Evolutionary conservation across 1,284 basidiomycete species (phyloP).

Genomic region (Ceratobasidium sp.): DNA sequence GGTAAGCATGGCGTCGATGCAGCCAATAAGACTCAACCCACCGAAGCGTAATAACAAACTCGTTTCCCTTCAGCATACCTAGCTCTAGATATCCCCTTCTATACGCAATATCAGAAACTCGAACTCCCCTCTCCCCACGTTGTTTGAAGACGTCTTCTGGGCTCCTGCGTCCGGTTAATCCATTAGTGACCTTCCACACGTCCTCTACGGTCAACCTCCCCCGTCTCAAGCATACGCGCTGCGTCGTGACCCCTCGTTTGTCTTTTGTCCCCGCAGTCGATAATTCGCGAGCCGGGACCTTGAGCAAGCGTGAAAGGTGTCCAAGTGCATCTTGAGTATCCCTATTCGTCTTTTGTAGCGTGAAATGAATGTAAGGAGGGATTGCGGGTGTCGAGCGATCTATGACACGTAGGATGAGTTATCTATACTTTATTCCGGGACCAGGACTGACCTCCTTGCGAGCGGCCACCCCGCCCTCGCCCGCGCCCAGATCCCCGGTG

Average conservation of each 20-base stretch:
- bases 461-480: conserved; percentile 58
- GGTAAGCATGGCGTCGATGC: conserved; percentile 17
- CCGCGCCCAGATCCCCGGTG: conserved; percentile 59
- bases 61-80: conserved; percentile 96
- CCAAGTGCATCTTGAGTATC: conserved; percentile 96
- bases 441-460: conserved; percentile 49
- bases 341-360: conserved; percentile 96
- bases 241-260: conserved; percentile 96
- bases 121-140: conserved; percentile 90
- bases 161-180: conserved; percentile 70
- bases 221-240: conserved; percentile 88
- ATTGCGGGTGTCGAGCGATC: conserved; percentile 34
- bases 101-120: conserved; percentile 91
- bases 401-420: not conserved
- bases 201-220: conserved; percentile 82
- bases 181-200: conserved; percentile 86
- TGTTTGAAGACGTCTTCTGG: conserved; percentile 71
- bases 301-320: conserved; percentile 81
- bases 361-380: conserved; percentile 95
- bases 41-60: conserved; percentile 95
- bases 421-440: conserved; percentile 31
- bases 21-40: conserved; percentile 58
- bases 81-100: conserved; percentile 85
- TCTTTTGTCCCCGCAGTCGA: conserved; percentile 97
- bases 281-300: conserved; percentile 82